Conservation (phyloP, 1,139 yeast species). For the Nakaseomyces delphensis region DNA sequence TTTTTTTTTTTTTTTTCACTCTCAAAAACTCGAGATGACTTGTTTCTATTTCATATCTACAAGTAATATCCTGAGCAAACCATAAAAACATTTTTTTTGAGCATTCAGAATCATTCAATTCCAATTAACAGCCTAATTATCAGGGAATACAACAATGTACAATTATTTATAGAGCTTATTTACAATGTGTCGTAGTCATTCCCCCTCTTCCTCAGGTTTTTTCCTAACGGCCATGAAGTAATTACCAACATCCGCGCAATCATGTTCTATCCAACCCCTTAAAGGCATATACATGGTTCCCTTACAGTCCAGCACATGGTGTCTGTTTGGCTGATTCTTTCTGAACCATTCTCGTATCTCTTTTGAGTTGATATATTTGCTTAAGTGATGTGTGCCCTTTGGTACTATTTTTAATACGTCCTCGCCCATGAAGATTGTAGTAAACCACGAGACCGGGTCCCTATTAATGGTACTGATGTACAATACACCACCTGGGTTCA, state of each 20-base stretch:
- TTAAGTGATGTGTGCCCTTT: conserved; percentile 78
- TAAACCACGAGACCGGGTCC: conserved; percentile 81
- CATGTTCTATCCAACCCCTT: conserved; percentile 73
- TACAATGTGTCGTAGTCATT: neutral
- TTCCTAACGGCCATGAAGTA: conserved; percentile 71
- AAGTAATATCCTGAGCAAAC: too few relatives aligned
- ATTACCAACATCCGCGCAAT: conserved; percentile 59
- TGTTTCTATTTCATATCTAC: too few relatives aligned
- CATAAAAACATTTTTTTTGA: too few relatives aligned
- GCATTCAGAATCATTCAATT: too few relatives aligned
- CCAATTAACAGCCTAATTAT: too few relatives aligned
- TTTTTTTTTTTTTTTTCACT: neutral
- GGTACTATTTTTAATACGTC: conserved; percentile 75
- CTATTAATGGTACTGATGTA: conserved; percentile 88
- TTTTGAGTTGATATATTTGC: conserved; percentile 70
- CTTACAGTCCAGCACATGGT: conserved; percentile 53
- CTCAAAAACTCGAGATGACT: too few relatives aligned
- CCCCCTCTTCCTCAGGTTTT: conserved; percentile 7
- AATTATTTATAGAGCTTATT: neutral
- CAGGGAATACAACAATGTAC: too few relatives aligned
- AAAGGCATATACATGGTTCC: conserved; percentile 83
- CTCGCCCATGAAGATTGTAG: conserved; percentile 90
- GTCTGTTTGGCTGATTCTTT: conserved; percentile 36
- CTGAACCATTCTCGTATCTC: conserved; percentile 66
- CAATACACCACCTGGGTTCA: conserved; percentile 64